A percentile compares a stretch with the other conserved stretches of the same genome.
Evolutionary conservation across 2,329 filamentous ascomycete genomes (phyloP).

Genomic region (Aspergillus floridensis): DNA sequence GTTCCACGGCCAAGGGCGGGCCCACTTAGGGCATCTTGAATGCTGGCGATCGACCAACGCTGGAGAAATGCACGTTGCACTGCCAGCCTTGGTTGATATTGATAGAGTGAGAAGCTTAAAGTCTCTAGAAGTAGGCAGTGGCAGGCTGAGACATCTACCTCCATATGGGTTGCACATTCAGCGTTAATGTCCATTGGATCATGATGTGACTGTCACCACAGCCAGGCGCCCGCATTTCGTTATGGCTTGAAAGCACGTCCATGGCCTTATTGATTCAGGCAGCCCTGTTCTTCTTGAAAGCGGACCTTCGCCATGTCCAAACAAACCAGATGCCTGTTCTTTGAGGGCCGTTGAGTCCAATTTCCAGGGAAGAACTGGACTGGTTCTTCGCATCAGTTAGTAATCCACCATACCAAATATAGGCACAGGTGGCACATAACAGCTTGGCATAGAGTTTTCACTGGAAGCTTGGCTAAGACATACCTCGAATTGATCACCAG

Average conservation of each 20-base stretch:
- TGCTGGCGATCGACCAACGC: neutral
- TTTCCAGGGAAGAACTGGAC: neutral
- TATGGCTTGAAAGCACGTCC: too few species aligned
- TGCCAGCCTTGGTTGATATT: neutral
- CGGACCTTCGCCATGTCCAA: too few species aligned
- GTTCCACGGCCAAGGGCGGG: neutral
- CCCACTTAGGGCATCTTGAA: neutral
- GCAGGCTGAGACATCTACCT: neutral
- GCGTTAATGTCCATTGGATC: too few species aligned
- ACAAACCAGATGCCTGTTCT: too few species aligned
- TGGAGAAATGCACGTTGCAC: neutral
- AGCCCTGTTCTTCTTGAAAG: too few species aligned
- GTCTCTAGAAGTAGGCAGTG: neutral
- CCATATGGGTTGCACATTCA: too few species aligned
- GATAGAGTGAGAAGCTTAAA: neutral
- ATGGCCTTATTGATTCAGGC: too few species aligned
- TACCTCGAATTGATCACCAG: neutral
- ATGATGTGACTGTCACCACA: too few species aligned
- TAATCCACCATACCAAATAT: neutral
- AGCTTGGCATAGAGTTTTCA: neutral
- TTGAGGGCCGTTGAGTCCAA: neutral
- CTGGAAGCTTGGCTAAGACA: neutral
- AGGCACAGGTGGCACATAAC: neutral
- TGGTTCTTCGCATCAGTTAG: neutral
- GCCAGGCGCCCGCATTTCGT: too few species aligned